Evolutionary conservation across 257 asterid species (phyloP).

Genomic region (Gynochthodes officinalis): DNA sequence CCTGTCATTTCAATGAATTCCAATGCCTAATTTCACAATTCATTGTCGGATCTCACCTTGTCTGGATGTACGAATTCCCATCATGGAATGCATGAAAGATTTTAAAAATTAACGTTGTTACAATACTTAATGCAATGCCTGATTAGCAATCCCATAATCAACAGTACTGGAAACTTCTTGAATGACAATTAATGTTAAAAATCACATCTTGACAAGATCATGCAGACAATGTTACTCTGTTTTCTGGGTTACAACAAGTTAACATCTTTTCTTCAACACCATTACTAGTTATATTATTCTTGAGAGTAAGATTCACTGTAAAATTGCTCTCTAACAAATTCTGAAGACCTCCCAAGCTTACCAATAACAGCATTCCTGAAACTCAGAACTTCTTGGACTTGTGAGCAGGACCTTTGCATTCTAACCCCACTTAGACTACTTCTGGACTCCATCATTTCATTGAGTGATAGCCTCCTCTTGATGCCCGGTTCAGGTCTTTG

Average conservation of each 20-base stretch:
- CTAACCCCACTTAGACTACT: slow-evolving; percentile 59
- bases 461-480: slow-evolving; percentile 41
- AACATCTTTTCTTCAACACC: background rate
- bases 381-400: slow-evolving; percentile 44
- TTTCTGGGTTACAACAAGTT: background rate
- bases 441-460: slow-evolving; percentile 64
- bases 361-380: slow-evolving; percentile 63
- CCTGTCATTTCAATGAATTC: background rate
- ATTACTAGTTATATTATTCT: background rate
- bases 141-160: background rate
- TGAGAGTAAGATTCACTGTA: slow-evolving; percentile 7
- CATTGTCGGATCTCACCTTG: background rate
- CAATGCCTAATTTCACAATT: background rate
- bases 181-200: slow-evolving; percentile 7
- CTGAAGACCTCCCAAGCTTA: slow-evolving; percentile 45
- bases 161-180: slow-evolving; percentile 3
- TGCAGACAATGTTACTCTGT: background rate
- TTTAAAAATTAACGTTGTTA: no score
- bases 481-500: slow-evolving; percentile 59
- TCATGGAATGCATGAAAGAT: no score
- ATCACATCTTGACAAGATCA: slow-evolving; percentile 10
- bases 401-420: slow-evolving; percentile 70
- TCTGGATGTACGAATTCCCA: no score
- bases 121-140: no score
- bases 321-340: slow-evolving; percentile 23